phyloP scores from a whole-genome alignment of 2,329 filamentous ascomycete genomes.

The Myriangium duriaei region DNA sequence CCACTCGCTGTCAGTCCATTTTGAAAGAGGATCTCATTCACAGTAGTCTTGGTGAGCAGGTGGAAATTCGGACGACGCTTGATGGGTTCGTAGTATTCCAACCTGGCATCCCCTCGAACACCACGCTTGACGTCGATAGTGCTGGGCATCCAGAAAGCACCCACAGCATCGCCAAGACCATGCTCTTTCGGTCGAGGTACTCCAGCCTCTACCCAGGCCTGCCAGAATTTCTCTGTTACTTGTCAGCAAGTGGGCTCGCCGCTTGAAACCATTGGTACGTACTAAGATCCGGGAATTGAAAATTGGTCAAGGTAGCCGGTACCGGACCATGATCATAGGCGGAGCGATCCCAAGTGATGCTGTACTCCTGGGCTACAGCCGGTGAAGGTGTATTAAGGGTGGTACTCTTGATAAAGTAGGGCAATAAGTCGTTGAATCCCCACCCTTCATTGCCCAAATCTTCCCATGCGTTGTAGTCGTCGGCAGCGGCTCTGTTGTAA shows the following conservation, averaged over 20 bases:
- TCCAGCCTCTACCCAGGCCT: conserved; percentile 13
- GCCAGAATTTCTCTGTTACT: conserved; percentile 14
- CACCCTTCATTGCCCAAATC: not conserved
- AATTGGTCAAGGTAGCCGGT: conserved; percentile 14
- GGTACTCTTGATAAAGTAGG: conserved; percentile 18
- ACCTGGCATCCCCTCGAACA: conserved; percentile 24
- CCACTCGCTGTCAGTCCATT: conserved; percentile 28
- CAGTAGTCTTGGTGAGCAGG: conserved; percentile 14
- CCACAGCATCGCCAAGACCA: conserved; percentile 19
- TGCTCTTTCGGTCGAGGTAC: conserved; percentile 14
- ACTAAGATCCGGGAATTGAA: conserved; percentile 15
- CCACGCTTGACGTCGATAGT: conserved; percentile 23
- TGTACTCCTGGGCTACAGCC: conserved; percentile 14
- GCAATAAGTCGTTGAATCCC: conserved; percentile 8
- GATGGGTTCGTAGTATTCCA: conserved; percentile 22
- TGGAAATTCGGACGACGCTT: conserved; percentile 22
- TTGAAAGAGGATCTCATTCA: conserved; percentile 31
- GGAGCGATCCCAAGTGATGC: conserved; percentile 13
- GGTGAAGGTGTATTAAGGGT: conserved; percentile 13
- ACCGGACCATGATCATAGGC: conserved; percentile 16
- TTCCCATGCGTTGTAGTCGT: conserved; percentile 15
- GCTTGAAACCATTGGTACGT: conserved; percentile 2
- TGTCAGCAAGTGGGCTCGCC: not conserved
- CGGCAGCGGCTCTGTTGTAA: conserved; percentile 12
- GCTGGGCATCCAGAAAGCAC: conserved; percentile 26